Conservation (phyloP, 2,329 filamentous ascomycete genomes). For the Claviceps capensis region DNA sequence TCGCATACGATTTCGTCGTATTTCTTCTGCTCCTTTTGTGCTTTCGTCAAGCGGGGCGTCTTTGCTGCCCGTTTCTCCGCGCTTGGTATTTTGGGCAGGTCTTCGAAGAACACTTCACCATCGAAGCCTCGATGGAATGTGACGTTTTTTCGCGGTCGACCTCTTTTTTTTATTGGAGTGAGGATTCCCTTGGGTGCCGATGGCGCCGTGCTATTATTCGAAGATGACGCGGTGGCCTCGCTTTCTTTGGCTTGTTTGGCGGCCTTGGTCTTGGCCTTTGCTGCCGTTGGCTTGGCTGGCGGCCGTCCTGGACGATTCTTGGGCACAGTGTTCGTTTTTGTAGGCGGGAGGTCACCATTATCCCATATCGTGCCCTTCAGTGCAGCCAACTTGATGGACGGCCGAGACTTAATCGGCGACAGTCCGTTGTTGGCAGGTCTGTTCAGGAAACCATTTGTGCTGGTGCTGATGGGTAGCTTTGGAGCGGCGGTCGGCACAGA, state of each 20-base stretch:
- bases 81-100: conserved; percentile 28
- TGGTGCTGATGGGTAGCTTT: background rate
- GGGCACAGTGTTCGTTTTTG: conserved; percentile 9
- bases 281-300: background rate
- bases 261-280: background rate
- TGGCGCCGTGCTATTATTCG: conserved; percentile 4
- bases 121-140: conserved; percentile 30
- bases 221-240: background rate
- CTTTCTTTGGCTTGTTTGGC: background rate
- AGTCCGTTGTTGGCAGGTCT: conserved; percentile 5
- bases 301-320: conserved; percentile 1
- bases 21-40: conserved; percentile 16
- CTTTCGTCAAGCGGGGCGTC: conserved; percentile 11
- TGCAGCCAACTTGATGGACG: conserved; percentile 23
- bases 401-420: conserved; percentile 6
- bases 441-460: background rate
- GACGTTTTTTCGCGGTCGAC: conserved; percentile 36
- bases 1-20: conserved; percentile 41
- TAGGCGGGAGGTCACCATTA: conserved; percentile 12
- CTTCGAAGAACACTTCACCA: conserved; percentile 37
- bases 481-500: background rate
- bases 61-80: conserved; percentile 9
- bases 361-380: conserved; percentile 26
- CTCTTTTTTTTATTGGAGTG: conserved; percentile 33
- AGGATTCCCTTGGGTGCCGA: conserved; percentile 39